A percentile compares a stretch with the other conserved stretches of the same genome.
These are phyloP conservation scores for Leersia perrieri DNA, from an alignment of 176 grass and related monocot species.

Conservation along the genomic window DNA sequence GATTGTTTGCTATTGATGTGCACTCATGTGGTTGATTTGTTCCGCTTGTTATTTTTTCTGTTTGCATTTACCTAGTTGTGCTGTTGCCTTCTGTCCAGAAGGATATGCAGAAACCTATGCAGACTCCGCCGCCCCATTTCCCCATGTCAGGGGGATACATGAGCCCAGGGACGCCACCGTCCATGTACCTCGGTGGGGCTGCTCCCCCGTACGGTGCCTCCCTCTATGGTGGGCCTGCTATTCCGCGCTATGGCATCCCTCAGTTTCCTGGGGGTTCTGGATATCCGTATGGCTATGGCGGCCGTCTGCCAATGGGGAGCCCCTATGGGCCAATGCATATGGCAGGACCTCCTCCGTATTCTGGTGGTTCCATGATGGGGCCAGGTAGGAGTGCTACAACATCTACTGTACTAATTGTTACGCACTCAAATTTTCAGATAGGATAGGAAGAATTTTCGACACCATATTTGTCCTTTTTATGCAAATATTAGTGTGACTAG, in stretches of 20 bases:
- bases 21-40: not conserved
- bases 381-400: slow-evolving; percentile 42
- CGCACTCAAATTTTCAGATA: not conserved
- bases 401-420: not conserved
- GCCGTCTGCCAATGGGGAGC: slow-evolving; percentile 60
- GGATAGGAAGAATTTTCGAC: not conserved
- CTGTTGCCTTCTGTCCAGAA: slow-evolving; percentile 41
- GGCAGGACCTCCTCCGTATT: slow-evolving; percentile 54
- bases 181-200: slow-evolving; percentile 58
- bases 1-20: not conserved
- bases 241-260: slow-evolving; percentile 56
- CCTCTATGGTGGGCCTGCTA: slow-evolving; percentile 50
- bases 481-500: not conserved
- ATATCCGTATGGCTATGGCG: slow-evolving; percentile 66
- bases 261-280: slow-evolving; percentile 69
- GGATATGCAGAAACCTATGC: slow-evolving; percentile 51
- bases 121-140: slow-evolving; percentile 55
- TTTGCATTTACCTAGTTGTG: slow-evolving; percentile 36
- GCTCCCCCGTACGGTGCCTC: slow-evolving; percentile 57
- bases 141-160: slow-evolving; percentile 48
- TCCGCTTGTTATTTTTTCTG: not conserved
- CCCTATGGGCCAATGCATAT: slow-evolving; percentile 67
- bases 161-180: slow-evolving; percentile 49
- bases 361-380: slow-evolving; percentile 60
- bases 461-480: not conserved